phyloP scores from a whole-genome alignment of 169 alveolate species.

The Theileria annulata region DNA sequence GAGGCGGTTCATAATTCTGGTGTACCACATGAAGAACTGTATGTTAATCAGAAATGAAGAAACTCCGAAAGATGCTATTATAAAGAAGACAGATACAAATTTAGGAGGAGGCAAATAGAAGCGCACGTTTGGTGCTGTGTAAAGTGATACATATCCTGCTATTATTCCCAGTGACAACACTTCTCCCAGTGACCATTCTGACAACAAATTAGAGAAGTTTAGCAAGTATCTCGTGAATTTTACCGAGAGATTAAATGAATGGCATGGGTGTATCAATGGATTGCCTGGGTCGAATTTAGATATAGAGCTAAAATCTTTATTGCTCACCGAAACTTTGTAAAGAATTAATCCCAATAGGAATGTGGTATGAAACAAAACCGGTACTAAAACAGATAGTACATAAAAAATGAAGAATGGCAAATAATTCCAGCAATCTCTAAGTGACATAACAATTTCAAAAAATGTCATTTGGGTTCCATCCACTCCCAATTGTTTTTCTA shows the following conservation, averaged over 20 bases:
- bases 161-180: conserved; percentile 51
- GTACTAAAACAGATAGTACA: conserved; percentile 42
- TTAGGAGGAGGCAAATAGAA: conserved; percentile 56
- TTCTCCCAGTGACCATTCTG: conserved; percentile 71
- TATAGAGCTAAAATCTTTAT: conserved; percentile 8
- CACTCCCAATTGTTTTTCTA: conserved; percentile 24
- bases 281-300: conserved; percentile 28
- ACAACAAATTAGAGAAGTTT: conserved; percentile 40
- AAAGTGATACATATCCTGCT: conserved; percentile 48
- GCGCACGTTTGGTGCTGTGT: conserved; percentile 51
- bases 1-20: conserved; percentile 42
- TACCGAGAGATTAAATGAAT: conserved; percentile 27
- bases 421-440: conserved; percentile 26
- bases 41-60: conserved; percentile 51
- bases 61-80: conserved; percentile 50
- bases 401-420: conserved; percentile 42
- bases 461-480: conserved; percentile 46
- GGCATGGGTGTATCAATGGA: conserved; percentile 7
- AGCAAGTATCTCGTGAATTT: conserved; percentile 32
- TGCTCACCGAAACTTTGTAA: conserved; percentile 47
- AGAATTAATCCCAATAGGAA: conserved; percentile 46
- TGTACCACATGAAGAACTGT: conserved; percentile 48
- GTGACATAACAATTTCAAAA: conserved; percentile 26
- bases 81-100: conserved; percentile 35
- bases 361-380: conserved; percentile 37